Conservation (phyloP, 1,284 basidiomycete species). For the Cryptococcus sp. region DNA sequence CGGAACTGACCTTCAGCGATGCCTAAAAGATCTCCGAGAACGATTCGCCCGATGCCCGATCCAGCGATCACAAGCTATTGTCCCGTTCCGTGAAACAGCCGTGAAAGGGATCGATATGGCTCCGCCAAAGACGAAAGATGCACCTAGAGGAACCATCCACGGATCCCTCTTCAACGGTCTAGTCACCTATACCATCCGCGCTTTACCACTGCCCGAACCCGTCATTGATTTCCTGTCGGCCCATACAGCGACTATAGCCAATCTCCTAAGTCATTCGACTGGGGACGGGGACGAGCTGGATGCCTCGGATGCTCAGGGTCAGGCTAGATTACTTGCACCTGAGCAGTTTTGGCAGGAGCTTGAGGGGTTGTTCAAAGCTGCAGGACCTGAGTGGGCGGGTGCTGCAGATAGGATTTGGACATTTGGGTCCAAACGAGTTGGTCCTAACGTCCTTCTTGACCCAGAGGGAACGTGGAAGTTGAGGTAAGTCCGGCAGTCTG, state of each 20-base stretch:
- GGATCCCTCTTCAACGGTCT: slow-evolving; percentile 66
- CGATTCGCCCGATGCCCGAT: slow-evolving; percentile 91
- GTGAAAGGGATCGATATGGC: slow-evolving; percentile 81
- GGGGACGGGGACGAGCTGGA: slow-evolving; percentile 28
- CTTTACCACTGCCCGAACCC: slow-evolving; percentile 66
- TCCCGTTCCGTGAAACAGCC: slow-evolving; percentile 95
- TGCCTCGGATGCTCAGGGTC: slow-evolving; percentile 51
- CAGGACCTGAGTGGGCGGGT: slow-evolving; percentile 76
- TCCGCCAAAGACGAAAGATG: slow-evolving; percentile 68
- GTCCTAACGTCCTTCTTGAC: slow-evolving; percentile 84
- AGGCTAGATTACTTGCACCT: slow-evolving; percentile 58
- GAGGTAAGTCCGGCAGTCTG: slow-evolving; percentile 26
- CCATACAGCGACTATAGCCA: slow-evolving; percentile 52
- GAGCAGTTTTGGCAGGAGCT: slow-evolving; percentile 80
- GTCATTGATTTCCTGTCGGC: slow-evolving; percentile 71
- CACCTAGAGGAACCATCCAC: slow-evolving; percentile 71
- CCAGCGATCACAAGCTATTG: slow-evolving; percentile 89
- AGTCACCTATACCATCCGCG: slow-evolving; percentile 79
- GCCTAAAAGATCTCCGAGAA: slow-evolving; percentile 89
- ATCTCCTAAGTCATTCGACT: slow-evolving; percentile 41
- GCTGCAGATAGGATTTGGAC: slow-evolving; percentile 75
- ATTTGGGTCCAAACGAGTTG: slow-evolving; percentile 84
- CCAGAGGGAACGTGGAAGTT: slow-evolving; percentile 39
- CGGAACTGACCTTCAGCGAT: slow-evolving; percentile 58
- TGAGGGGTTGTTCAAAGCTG: slow-evolving; percentile 60